Evolutionary conservation across 2,329 filamentous ascomycete genomes (phyloP).

Genomic region (Fusarium sp.): DNA sequence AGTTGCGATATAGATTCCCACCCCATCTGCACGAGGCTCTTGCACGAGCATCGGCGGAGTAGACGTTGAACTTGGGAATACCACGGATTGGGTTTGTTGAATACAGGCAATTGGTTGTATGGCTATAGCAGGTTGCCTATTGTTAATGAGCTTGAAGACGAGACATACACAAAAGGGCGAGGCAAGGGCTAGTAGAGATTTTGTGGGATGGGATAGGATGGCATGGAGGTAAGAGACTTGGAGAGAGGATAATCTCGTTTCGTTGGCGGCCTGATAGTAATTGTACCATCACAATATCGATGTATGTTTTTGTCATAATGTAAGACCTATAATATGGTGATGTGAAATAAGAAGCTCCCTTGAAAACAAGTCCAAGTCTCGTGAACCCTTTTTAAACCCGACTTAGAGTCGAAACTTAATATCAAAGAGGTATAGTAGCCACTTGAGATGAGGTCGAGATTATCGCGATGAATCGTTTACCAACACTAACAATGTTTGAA

Average conservation of each 20-base stretch:
- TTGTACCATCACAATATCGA: constrained; percentile 20
- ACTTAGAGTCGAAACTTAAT: not conserved
- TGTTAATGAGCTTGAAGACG: not conserved
- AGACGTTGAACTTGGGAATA: not conserved
- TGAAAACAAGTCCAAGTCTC: not conserved
- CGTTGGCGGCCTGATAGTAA: constrained; percentile 18
- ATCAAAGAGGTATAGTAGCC: not conserved
- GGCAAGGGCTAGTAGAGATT: constrained; percentile 7
- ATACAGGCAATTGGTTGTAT: constrained; percentile 12
- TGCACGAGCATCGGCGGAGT: constrained; percentile 79
- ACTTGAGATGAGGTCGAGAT: not conserved
- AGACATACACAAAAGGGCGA: not conserved
- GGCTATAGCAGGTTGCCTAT: not conserved
- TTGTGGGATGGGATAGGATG: not conserved
- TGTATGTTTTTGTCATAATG: not conserved
- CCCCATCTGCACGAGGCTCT: constrained; percentile 88
- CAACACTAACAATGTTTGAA: not conserved
- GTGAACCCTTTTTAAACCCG: no score
- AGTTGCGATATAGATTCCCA: constrained; percentile 90
- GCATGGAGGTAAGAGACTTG: not conserved
- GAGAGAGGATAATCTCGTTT: constrained; percentile 1
- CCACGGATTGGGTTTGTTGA: constrained; percentile 14
- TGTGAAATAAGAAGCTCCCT: not conserved
- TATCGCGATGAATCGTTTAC: not conserved
- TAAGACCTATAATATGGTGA: no score